phyloP scores from a whole-genome alignment of 495 filamentous ascomycete genomes.

The Pseudotulostoma volvatum region DNA sequence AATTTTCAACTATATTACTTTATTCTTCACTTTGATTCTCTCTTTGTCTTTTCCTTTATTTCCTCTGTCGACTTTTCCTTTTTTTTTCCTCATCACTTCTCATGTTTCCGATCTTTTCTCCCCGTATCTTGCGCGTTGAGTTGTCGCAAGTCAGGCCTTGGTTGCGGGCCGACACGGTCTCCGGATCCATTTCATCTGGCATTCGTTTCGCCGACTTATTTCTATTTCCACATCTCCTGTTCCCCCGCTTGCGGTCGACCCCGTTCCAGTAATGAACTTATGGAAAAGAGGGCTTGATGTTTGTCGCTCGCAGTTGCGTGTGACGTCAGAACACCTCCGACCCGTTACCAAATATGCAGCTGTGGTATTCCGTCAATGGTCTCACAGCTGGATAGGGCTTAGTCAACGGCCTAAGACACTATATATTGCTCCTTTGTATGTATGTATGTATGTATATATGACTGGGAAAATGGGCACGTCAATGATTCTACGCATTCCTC shows the following conservation, averaged over 20 bases:
- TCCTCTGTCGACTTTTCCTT: neutral
- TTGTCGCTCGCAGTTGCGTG: too few relatives aligned
- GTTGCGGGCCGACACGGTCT: neutral
- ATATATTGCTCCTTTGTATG: constrained; percentile 1
- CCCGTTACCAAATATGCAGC: too few relatives aligned
- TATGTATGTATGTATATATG: constrained; percentile 14
- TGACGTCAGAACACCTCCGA: too few relatives aligned
- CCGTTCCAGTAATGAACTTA: constrained; percentile 1
- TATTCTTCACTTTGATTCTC: constrained; percentile 6
- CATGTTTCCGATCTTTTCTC: neutral
- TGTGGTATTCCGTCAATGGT: too few relatives aligned
- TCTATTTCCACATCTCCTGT: too few relatives aligned
- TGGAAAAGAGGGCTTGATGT: neutral
- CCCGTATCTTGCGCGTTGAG: neutral
- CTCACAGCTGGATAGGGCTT: too few relatives aligned
- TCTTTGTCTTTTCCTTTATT: constrained; percentile 2
- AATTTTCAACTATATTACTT: constrained; percentile 12
- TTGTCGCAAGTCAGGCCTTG: neutral
- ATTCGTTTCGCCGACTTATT: too few relatives aligned
- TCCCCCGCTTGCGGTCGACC: neutral
- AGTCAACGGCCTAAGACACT: too few relatives aligned
- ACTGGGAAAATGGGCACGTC: constrained; percentile 12
- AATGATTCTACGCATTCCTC: too few relatives aligned
- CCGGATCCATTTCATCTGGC: neutral
- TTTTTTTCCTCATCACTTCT: constrained; percentile 4